Percentiles rank a stretch among this genome's conserved stretches.
Conservation (phyloP, 2,329 filamentous ascomycete genomes). For the Ceratocystis cacaofunesta region DNA sequence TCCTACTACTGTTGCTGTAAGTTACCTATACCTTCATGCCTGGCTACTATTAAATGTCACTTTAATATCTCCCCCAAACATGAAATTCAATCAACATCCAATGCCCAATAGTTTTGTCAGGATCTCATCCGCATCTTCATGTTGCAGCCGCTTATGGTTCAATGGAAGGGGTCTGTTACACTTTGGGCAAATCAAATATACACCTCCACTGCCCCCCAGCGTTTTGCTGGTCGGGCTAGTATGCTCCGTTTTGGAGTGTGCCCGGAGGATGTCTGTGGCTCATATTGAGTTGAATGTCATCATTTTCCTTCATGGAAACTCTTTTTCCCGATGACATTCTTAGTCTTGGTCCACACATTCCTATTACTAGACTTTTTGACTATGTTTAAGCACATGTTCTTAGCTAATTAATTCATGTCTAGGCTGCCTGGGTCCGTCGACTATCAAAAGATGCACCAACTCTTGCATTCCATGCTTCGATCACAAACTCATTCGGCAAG, state of each 20-base stretch:
- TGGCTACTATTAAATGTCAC: neutral
- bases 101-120: conserved; percentile 67
- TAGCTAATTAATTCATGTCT: conserved; percentile 19
- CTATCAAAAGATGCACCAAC: conserved; percentile 88
- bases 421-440: conserved; percentile 86
- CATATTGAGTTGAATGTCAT: conserved; percentile 94
- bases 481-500: conserved; percentile 95
- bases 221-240: conserved; percentile 41
- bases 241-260: conserved; percentile 76
- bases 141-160: conserved; percentile 31
- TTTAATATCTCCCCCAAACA: conserved; percentile 4
- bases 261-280: conserved; percentile 64
- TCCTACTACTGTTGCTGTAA: conserved; percentile 85
- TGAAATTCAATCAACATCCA: neutral
- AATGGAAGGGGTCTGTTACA: conserved; percentile 94
- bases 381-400: conserved; percentile 15
- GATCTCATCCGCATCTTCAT: conserved; percentile 38
- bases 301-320: conserved; percentile 37
- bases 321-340: conserved; percentile 63
- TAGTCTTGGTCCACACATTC: conserved; percentile 92
- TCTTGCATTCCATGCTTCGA: conserved; percentile 82
- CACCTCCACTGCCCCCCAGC: conserved; percentile 27
- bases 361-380: conserved; percentile 15
- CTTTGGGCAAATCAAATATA: conserved; percentile 83
- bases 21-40: conserved; percentile 29